Conservation (phyloP, 192 early-diverging fungal genomes). For the Oehlia diaphana region DNA sequence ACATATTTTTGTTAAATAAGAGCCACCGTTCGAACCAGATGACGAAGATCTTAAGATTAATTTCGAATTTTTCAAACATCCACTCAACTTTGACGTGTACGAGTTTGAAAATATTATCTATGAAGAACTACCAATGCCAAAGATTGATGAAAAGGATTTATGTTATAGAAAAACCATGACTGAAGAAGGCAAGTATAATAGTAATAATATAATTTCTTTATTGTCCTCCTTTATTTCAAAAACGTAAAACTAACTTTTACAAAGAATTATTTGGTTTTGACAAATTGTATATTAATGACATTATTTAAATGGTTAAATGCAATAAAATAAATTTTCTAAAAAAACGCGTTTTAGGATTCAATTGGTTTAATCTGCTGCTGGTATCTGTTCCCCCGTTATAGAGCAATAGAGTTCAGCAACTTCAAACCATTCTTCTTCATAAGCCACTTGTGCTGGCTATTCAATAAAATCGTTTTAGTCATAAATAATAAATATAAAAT, state of each 20-base stretch:
- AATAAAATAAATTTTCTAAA: background rate
- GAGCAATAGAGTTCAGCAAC: constrained; percentile 63
- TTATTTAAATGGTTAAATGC: constrained; percentile 35
- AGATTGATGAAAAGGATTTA: constrained; percentile 2
- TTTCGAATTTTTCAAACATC: constrained; percentile 6
- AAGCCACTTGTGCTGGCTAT: constrained; percentile 54
- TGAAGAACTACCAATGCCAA: background rate
- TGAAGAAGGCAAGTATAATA: constrained; percentile 5
- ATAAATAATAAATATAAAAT: background rate
- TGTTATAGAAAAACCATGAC: background rate
- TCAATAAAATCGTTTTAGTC: background rate
- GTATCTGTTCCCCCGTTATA: constrained; percentile 53
- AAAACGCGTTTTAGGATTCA: constrained; percentile 25
- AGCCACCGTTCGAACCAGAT: constrained; percentile 8
- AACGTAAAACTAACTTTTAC: background rate
- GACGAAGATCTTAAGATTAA: constrained; percentile 17
- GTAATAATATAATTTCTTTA: background rate
- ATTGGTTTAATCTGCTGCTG: constrained; percentile 32
- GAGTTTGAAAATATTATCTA: constrained; percentile 19
- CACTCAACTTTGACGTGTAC: background rate
- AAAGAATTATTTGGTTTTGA: constrained; percentile 5
- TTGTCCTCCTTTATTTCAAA: background rate
- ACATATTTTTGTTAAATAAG: background rate
- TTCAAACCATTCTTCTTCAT: constrained; percentile 64
- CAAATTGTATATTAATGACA: background rate